Base-by-base conservation (phyloP, 306 rosid genomes). In the Dicorynia guianensis region DNA sequence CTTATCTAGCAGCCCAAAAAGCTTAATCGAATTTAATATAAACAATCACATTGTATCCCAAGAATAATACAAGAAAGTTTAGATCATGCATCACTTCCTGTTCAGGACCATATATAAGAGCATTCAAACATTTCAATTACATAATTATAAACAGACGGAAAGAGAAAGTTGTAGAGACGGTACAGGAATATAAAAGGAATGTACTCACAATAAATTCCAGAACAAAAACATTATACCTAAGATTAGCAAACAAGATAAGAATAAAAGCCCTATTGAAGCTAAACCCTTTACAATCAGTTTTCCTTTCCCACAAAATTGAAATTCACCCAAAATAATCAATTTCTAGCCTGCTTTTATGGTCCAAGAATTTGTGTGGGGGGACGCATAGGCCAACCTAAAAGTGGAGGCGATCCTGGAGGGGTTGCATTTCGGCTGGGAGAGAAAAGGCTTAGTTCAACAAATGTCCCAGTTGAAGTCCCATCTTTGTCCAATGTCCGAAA, bases 361-460 rank as follows among this genome's bases (percentile, higher is more conserved):
- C 83, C 88, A 50, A 42, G 79, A 65, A 63, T 80, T 69, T 82
- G 84, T 34, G 87, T 20, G 47, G 85, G 82, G 42, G 89, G 67
- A 33, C 85, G 89, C 95, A 88, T 87, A 3, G 97, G 97, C 98
- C 96, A 95, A 76, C 98, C 96, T 0, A 81, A 86, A 34, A 79
- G 93, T 5, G 96, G 93, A 39, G 97, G 98, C 0, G 98, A 95
- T 19, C 90, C 97, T 0, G 91, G 92, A 15, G 96, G 96, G 54
- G 90, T 71, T 40, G 63, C 86, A 63, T 86, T 90, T 49, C 58
- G 85, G 80, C 96, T 90, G 12, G 97, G 95, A 69, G 98, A 95
- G 78, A 95, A 92, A 42, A 92, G 96, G 77, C 98, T 95, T 13
- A 95, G 81, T 71, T 95, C 98, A 71, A 95, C 96, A 82, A 88